phyloP scores from a whole-genome alignment of 2,329 filamentous ascomycete species.

The Aspergillus persii region DNA sequence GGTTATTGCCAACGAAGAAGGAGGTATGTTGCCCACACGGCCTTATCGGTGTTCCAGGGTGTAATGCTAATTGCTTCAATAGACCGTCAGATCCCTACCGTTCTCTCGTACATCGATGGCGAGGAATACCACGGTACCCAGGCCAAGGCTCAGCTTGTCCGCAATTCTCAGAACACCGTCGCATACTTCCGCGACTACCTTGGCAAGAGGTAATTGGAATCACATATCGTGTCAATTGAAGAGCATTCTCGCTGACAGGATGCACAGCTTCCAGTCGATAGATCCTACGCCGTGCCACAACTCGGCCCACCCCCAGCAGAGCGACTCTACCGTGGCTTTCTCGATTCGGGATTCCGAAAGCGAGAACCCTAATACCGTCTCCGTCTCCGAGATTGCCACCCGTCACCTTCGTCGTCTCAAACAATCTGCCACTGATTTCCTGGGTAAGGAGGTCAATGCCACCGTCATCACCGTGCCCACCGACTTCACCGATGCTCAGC shows the following conservation, averaged over 20 bases:
- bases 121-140: slow-evolving; percentile 97
- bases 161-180: slow-evolving; percentile 89
- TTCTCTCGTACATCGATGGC: slow-evolving; percentile 90
- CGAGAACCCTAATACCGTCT: slow-evolving; percentile 66
- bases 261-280: slow-evolving; percentile 77
- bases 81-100: slow-evolving; percentile 96
- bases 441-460: slow-evolving; percentile 91
- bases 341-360: slow-evolving; percentile 72
- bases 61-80: slow-evolving; percentile 18
- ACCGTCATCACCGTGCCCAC: slow-evolving; percentile 92
- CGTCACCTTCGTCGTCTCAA: slow-evolving; percentile 81
- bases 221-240: neutral
- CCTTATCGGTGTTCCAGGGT: neutral
- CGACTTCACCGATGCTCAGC: slow-evolving; percentile 86
- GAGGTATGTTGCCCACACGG: slow-evolving; percentile 51
- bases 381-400: slow-evolving; percentile 77
- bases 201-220: slow-evolving; percentile 73
- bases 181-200: slow-evolving; percentile 95
- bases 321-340: slow-evolving; percentile 72
- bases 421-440: slow-evolving; percentile 81
- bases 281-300: slow-evolving; percentile 93
- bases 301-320: slow-evolving; percentile 82
- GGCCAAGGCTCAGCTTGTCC: slow-evolving; percentile 88
- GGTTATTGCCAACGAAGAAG: slow-evolving; percentile 98
- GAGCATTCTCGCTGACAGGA: slow-evolving; percentile 8